Conservation (phyloP, 2,329 filamentous ascomycete genomes). For the Diaporthe citri region DNA sequence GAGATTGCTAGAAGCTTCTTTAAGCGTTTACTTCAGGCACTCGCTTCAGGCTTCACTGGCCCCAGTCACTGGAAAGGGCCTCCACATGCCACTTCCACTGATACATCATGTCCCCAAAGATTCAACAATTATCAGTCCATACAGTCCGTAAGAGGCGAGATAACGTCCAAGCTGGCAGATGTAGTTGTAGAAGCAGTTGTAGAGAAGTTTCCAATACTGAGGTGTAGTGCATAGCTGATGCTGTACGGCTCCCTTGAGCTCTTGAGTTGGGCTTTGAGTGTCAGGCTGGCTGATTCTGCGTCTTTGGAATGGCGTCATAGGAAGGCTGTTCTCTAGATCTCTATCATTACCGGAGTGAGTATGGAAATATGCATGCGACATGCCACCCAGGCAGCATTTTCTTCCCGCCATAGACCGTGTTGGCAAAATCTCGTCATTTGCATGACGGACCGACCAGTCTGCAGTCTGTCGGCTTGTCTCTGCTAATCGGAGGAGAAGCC, state of each 20-base stretch:
- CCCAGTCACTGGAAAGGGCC: not conserved
- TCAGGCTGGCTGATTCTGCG: not conserved
- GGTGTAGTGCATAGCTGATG: not conserved
- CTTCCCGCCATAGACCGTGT: not conserved
- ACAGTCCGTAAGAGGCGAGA: not conserved
- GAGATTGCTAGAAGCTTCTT: not conserved
- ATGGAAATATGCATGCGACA: not conserved
- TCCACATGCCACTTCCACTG: not conserved
- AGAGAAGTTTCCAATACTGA: not conserved
- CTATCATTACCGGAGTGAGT: not conserved
- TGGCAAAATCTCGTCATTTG: not conserved
- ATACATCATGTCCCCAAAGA: not conserved
- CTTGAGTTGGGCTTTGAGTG: not conserved
- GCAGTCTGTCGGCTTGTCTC: not conserved
- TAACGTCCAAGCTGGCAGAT: not conserved
- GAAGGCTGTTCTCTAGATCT: not conserved
- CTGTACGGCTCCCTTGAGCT: no score
- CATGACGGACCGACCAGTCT: not conserved
- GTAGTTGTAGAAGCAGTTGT: not conserved
- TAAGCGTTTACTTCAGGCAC: not conserved
- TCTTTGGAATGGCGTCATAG: not conserved
- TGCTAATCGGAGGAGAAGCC: not conserved
- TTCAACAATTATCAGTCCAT: not conserved
- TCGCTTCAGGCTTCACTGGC: not conserved
- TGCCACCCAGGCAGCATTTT: not conserved